phyloP scores from a whole-genome alignment of 2,329 filamentous ascomycete species.

The Coniochaeta hoffmannii region DNA sequence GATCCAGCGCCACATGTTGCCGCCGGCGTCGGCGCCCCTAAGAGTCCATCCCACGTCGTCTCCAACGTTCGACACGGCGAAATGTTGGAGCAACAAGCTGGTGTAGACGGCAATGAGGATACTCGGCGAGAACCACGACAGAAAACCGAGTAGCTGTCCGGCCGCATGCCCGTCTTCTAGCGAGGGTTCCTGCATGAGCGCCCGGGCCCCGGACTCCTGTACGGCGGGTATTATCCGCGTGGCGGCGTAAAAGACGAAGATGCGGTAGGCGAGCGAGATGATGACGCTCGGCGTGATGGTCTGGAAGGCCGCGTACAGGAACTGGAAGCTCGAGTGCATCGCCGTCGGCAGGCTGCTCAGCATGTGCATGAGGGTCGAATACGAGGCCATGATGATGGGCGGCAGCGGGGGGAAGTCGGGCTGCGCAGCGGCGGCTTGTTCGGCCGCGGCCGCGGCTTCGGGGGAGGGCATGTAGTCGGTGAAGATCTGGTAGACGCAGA shows the following conservation, averaged over 20 bases:
- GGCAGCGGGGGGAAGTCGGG: slow-evolving; percentile 95
- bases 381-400: slow-evolving; percentile 97
- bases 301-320: slow-evolving; percentile 85
- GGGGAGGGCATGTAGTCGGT: slow-evolving; percentile 88
- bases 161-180: slow-evolving; percentile 81
- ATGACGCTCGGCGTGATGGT: slow-evolving; percentile 94
- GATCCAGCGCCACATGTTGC: slow-evolving; percentile 88
- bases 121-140: slow-evolving; percentile 91
- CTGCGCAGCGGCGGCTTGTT: slow-evolving; percentile 45
- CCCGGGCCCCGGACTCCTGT: slow-evolving; percentile 75
- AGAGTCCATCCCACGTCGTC: slow-evolving; percentile 70
- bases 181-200: slow-evolving; percentile 75
- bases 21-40: slow-evolving; percentile 72
- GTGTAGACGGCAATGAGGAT: slow-evolving; percentile 96
- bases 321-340: slow-evolving; percentile 74
- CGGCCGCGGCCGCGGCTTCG: slow-evolving; percentile 48
- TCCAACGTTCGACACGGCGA: slow-evolving; percentile 63
- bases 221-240: slow-evolving; percentile 94
- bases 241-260: slow-evolving; percentile 91
- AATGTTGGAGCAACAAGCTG: slow-evolving; percentile 90
- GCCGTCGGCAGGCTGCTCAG: slow-evolving; percentile 77
- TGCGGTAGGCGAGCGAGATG: slow-evolving; percentile 87
- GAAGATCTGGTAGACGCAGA: slow-evolving; percentile 98
- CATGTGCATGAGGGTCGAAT: slow-evolving; percentile 81
- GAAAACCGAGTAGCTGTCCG: slow-evolving; percentile 68